Evolutionary conservation across 768 basidiomycete species (phyloP), one percentile per base, ranked within the genome.

Genomic region (Auricularia heimuer): DNA sequence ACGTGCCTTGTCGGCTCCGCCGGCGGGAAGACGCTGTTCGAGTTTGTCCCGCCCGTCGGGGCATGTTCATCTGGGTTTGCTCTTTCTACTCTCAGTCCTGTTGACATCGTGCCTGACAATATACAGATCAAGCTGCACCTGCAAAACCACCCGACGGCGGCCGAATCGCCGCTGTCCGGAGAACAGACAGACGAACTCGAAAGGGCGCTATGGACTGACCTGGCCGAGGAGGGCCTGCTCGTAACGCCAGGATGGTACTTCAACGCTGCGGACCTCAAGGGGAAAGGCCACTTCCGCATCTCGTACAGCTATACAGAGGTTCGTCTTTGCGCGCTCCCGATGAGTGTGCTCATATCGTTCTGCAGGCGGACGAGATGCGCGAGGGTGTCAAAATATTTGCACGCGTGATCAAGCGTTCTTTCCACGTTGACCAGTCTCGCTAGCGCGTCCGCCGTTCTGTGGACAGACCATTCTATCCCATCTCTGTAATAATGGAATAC

Each of bases 11-110:
- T 60, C 14, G 24, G 24, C 21, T 12, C 34, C 4, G 24, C 29
- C 7, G 56, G 24, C 6, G 65, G 66, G 62, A 73, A 70, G 16
- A 71, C 79, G 33, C 70, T 87, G 66, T 82, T 92, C 68, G 85
- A 83, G 58, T 87, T 92, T 71, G 82, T 90, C 2, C 88, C 90
- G 11, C 90, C 91, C 0, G 81, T 82, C 1, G 81, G 88, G 92
- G 92, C 7, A 94, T 93, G 92, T 92, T 91, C 74, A 67, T 87
- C 39, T 89, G 86, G 86, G 85, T 85, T 70, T 63, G 80, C 72
- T 29, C 0, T 29, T 18, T 45, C 44, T 11, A 60, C 54, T 39
- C 34, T 67, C 4, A 34, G 63, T 36, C 39, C 18, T 18, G 10
- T 45, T 18, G 44, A 11, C 11, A 0, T 1, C 47, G 47, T 16